These are phyloP conservation scores for Calamus simplicifolius DNA, from an alignment of 176 grass and related monocot species.

Conservation along the genomic window DNA sequence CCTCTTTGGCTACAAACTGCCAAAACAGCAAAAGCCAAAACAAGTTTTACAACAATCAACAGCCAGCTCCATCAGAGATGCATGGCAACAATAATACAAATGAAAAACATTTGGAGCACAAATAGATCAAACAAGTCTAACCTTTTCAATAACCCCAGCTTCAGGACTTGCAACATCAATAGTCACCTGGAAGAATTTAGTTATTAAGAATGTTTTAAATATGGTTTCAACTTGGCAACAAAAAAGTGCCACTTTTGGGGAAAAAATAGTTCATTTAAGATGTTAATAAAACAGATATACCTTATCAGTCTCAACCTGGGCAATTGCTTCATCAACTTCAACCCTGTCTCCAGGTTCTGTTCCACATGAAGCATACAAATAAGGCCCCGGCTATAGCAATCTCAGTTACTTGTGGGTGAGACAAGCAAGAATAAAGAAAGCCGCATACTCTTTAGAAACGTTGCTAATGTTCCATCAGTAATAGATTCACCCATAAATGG, in stretches of 20 bases:
- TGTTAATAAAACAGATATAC: slow-evolving; percentile 12
- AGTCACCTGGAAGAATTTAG: slow-evolving; percentile 49
- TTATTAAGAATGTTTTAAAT: too few relatives aligned
- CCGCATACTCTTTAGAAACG: slow-evolving; percentile 76
- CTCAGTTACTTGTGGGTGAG: neutral
- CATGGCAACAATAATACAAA: neutral
- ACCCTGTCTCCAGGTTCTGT: slow-evolving; percentile 87
- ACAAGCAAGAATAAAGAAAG: neutral
- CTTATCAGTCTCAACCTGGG: slow-evolving; percentile 98
- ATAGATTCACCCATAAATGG: slow-evolving; percentile 99
- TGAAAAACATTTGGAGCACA: slow-evolving; percentile 7
- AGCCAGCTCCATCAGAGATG: too few relatives aligned
- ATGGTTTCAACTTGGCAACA: too few relatives aligned
- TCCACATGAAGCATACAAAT: neutral
- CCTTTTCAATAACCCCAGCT: slow-evolving; percentile 84
- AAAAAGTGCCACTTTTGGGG: too few relatives aligned
- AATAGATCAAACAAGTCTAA: slow-evolving; percentile 13
- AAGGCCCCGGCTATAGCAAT: neutral
- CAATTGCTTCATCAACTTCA: slow-evolving; percentile 80
- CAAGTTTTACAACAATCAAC: too few relatives aligned
- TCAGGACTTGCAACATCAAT: slow-evolving; percentile 88
- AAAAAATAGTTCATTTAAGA: too few relatives aligned
- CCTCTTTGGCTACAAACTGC: slow-evolving; percentile 82
- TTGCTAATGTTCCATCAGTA: slow-evolving; percentile 93
- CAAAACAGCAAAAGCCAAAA: too few relatives aligned